These are phyloP conservation scores for Hymenoscyphus repandus DNA, from an alignment of 2,329 filamentous ascomycete species.

Conservation along the genomic window DNA sequence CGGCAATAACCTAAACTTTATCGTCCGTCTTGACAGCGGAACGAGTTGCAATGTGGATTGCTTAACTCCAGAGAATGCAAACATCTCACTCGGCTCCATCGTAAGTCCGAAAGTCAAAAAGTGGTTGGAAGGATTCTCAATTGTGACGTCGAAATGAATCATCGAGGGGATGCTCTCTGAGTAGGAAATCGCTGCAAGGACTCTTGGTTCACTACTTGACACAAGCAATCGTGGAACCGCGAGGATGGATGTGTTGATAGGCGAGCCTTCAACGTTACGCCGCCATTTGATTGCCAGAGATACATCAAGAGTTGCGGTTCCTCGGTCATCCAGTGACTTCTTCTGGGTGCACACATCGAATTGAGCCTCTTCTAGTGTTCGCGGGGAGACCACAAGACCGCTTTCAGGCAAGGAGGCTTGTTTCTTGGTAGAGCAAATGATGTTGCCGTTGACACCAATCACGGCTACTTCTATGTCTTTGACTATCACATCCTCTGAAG, in stretches of 20 bases:
- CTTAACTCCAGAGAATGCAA: slow-evolving; percentile 90
- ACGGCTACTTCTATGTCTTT: slow-evolving; percentile 62
- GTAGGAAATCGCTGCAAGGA: slow-evolving; percentile 53
- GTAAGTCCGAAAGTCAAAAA: slow-evolving; percentile 87
- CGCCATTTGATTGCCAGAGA: slow-evolving; percentile 74
- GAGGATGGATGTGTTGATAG: slow-evolving; percentile 60
- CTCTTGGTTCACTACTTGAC: slow-evolving; percentile 79
- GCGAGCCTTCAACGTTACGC: slow-evolving; percentile 37
- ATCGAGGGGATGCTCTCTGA: slow-evolving; percentile 30
- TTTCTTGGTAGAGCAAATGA: slow-evolving; percentile 49
- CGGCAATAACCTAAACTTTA: slow-evolving; percentile 72
- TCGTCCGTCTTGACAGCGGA: slow-evolving; percentile 68
- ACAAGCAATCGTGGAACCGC: slow-evolving; percentile 76
- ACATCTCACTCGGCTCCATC: slow-evolving; percentile 90
- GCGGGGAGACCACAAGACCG: slow-evolving; percentile 52
- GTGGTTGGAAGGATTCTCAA: slow-evolving; percentile 93
- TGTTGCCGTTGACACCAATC: slow-evolving; percentile 55
- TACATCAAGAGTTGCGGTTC: slow-evolving; percentile 68
- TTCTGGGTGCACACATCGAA: slow-evolving; percentile 76
- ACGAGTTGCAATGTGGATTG: slow-evolving; percentile 73
- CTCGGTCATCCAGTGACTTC: slow-evolving; percentile 72
- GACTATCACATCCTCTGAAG: slow-evolving; percentile 54
- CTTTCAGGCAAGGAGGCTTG: slow-evolving; percentile 32
- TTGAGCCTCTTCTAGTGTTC: slow-evolving; percentile 64
- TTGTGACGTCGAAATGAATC: slow-evolving; percentile 55